Conservation (phyloP, 2,329 filamentous ascomycete genomes). For the Trematosphaeria pertusa region DNA sequence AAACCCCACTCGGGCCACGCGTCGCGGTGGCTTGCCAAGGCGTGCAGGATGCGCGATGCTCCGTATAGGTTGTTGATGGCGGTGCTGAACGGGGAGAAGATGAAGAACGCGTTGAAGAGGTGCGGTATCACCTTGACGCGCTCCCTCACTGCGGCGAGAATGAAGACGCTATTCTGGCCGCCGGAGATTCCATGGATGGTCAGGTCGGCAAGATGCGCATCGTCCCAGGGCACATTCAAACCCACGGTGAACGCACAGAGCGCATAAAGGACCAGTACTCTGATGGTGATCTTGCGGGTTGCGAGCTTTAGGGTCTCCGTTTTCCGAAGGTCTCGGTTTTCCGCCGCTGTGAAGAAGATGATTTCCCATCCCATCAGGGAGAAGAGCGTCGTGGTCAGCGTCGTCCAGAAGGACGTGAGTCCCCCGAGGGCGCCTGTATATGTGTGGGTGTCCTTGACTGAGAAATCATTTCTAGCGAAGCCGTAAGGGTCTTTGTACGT, state of each 20-base stretch:
- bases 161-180: slow-evolving; percentile 43
- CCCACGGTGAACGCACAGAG: slow-evolving; percentile 20
- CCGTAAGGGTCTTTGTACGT: slow-evolving; percentile 16
- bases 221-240: slow-evolving; percentile 28
- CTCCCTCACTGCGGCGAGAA: slow-evolving; percentile 47
- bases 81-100: slow-evolving; percentile 49
- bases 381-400: slow-evolving; percentile 19
- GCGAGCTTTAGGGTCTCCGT: slow-evolving; percentile 21
- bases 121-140: slow-evolving; percentile 43
- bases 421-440: slow-evolving; percentile 8
- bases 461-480: slow-evolving; percentile 13
- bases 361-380: slow-evolving; percentile 22
- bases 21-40: slow-evolving; percentile 45
- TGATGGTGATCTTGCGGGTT: slow-evolving; percentile 17
- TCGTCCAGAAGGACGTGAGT: slow-evolving; percentile 16
- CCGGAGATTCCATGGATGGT: slow-evolving; percentile 13
- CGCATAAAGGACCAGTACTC: slow-evolving; percentile 17
- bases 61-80: slow-evolving; percentile 50
- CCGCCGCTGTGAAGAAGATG: slow-evolving; percentile 18
- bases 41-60: slow-evolving; percentile 49
- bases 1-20: slow-evolving; percentile 40
- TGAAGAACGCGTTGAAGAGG: slow-evolving; percentile 51
- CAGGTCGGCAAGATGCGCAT: slow-evolving; percentile 25
- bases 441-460: slow-evolving; percentile 1
- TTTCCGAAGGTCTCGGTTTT: slow-evolving; percentile 19